Evolutionary conservation across 73 alveolate genomes (phyloP).

Genomic region (Stentor coeruleus): DNA sequence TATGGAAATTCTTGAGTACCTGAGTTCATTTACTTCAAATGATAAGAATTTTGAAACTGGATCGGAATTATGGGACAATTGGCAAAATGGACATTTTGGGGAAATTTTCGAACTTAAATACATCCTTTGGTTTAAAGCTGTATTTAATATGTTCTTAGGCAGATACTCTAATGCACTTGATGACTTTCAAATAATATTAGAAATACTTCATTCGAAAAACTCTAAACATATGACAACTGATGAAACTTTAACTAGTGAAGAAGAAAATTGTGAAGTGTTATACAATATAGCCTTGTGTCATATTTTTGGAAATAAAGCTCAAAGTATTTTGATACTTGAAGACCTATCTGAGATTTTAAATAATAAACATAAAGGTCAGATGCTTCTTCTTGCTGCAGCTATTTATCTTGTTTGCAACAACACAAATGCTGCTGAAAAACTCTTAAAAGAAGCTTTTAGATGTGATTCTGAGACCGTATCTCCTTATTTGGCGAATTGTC

Average conservation of each 20-base stretch:
- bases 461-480: slow-evolving; percentile 8
- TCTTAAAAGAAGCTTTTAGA: slow-evolving; percentile 23
- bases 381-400: background rate
- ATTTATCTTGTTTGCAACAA: background rate
- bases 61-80: background rate
- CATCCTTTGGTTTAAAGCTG: background rate
- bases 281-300: slow-evolving; percentile 4
- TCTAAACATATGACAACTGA: background rate
- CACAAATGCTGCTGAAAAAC: background rate
- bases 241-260: slow-evolving; percentile 13
- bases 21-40: background rate
- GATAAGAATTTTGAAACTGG: background rate
- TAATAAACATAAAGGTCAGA: slow-evolving; percentile 22
- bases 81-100: background rate
- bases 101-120: slow-evolving; percentile 1
- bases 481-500: background rate
- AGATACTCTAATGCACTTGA: background rate
- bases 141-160: background rate
- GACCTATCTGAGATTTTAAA: slow-evolving; percentile 13
- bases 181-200: slow-evolving; percentile 11
- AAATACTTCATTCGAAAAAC: slow-evolving; percentile 10
- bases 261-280: slow-evolving; percentile 24
- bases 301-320: background rate
- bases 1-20: background rate
- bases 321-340: background rate